Evolutionary conservation across 805 yeast species (phyloP), one percentile per base, ranked within the genome.

Genomic region (Suhomyces sp.): DNA sequence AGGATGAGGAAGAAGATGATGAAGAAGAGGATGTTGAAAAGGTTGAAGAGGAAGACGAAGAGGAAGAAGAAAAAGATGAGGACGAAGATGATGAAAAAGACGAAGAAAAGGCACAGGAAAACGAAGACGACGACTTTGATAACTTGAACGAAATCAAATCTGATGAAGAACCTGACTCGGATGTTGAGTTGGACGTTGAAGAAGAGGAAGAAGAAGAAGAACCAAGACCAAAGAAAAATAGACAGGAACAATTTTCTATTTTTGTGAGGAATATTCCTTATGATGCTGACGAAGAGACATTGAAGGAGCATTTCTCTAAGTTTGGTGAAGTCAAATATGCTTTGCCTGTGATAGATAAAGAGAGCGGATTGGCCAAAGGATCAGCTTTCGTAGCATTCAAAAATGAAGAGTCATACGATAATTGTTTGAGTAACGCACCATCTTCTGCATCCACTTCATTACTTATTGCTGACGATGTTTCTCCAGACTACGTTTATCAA

Each of bases 251-350:
- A 5, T 87, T 64, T 57, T 86, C 96, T 5, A 70, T 94, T 23
- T 94, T 94, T 66, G 89, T 94, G 9, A 84, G 99, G 65, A 94
- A 94, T 64, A 83, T 94, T 35, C 98, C 99, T 1, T 94, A 93
- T 65, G 97, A 90, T 69, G 96, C 97, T 4, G 90, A 96, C 35
- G 81, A 80, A 47, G 97, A 92, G 51, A 70, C 86, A 1, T 76
- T 94, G 40, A 78, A 76, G 47, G 90, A 84, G 49, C 98, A 93
- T 67, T 94, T 94, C 63, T 70, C 72, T 53, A 80, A 83, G 60
- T 91, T 94, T 67, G 99, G 99, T 10, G 81, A 88, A 6, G 90
- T 94, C 22, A 86, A 87, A 61, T 94, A 91, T 67, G 99, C 99
- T 0, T 78, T 94, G 45, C 97, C 98, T 0, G 99, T 94, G 12